Conservation (phyloP, 2,329 filamentous ascomycete species). For the Hypoxylon sp. region DNA sequence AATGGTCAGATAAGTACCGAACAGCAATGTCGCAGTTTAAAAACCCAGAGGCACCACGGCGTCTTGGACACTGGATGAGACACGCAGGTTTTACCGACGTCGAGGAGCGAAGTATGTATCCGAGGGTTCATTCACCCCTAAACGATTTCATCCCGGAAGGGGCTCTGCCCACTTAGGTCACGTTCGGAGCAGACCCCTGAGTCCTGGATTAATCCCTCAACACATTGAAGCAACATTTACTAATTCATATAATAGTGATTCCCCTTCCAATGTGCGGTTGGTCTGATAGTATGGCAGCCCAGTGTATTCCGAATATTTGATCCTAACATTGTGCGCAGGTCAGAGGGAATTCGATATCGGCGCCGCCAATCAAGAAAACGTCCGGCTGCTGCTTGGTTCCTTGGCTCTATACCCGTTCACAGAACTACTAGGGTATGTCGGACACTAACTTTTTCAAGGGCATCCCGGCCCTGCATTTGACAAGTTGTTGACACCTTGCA, state of each 20-base stretch:
- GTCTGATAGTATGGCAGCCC: slow-evolving; percentile 70
- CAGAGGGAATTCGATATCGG: slow-evolving; percentile 68
- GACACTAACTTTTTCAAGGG: slow-evolving; percentile 2
- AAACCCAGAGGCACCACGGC: slow-evolving; percentile 75
- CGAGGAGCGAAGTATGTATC: slow-evolving; percentile 61
- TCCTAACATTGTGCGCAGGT: slow-evolving; percentile 57
- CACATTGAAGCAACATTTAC: slow-evolving; percentile 42
- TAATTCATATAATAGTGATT: slow-evolving; percentile 61
- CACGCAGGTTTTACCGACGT: slow-evolving; percentile 77
- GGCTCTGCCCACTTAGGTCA: slow-evolving; percentile 10
- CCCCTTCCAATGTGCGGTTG: slow-evolving; percentile 78
- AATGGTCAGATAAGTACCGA: slow-evolving; percentile 77
- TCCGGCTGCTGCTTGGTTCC: slow-evolving; percentile 68
- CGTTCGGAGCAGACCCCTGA: slow-evolving; percentile 11
- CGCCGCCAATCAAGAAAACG: slow-evolving; percentile 66
- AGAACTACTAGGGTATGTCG: slow-evolving; percentile 62
- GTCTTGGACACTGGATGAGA: slow-evolving; percentile 70
- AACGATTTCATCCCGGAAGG: slow-evolving; percentile 8
- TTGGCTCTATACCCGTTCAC: slow-evolving; percentile 71
- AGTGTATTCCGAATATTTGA: slow-evolving; percentile 5
- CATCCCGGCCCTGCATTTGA: slow-evolving; percentile 2
- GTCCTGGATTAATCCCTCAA: slow-evolving; percentile 1
- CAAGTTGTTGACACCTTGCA: slow-evolving; percentile 51
- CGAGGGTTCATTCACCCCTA: slow-evolving; percentile 18
- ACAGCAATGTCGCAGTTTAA: slow-evolving; percentile 73